Conservation (phyloP, 2,329 filamentous ascomycete species). For the Cercospora canescens region DNA sequence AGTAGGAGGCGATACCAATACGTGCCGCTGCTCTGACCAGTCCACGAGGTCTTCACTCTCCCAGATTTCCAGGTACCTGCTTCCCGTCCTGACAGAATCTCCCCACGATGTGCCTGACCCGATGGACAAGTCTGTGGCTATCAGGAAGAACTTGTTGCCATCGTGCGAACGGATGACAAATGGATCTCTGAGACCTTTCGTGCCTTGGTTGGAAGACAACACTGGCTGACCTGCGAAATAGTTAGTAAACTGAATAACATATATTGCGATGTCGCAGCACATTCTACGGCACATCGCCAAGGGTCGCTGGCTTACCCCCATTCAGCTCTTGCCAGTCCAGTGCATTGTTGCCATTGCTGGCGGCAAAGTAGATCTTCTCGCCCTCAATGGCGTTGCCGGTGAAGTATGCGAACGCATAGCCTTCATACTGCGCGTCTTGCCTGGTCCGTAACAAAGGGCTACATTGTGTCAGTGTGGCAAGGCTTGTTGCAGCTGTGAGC, state of each 20-base stretch:
- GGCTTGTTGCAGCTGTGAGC: constrained; percentile 7
- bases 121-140: constrained; percentile 57
- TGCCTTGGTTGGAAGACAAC: constrained; percentile 49
- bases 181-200: constrained; percentile 53
- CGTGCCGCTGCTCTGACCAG: constrained; percentile 55
- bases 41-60: constrained; percentile 52
- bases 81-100: constrained; percentile 49
- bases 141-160: constrained; percentile 53
- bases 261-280: background rate
- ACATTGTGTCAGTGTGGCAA: constrained; percentile 3
- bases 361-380: constrained; percentile 56
- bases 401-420: constrained; percentile 57
- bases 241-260: background rate
- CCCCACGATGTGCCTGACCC: constrained; percentile 56
- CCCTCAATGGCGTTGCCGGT: constrained; percentile 47
- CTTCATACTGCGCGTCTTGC: constrained; percentile 28
- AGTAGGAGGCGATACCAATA: constrained; percentile 50
- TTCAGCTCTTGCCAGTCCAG: constrained; percentile 55
- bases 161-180: constrained; percentile 55
- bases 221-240: constrained; percentile 40
- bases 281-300: background rate
- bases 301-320: constrained; percentile 26
- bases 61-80: constrained; percentile 53
- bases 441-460: constrained; percentile 1
- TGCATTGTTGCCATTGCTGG: constrained; percentile 55